A percentile compares a stretch with the other conserved stretches of the same genome.
Evolutionary conservation across 345 rosid genomes (phyloP).

Genomic region (Eucalyptus marginata): DNA sequence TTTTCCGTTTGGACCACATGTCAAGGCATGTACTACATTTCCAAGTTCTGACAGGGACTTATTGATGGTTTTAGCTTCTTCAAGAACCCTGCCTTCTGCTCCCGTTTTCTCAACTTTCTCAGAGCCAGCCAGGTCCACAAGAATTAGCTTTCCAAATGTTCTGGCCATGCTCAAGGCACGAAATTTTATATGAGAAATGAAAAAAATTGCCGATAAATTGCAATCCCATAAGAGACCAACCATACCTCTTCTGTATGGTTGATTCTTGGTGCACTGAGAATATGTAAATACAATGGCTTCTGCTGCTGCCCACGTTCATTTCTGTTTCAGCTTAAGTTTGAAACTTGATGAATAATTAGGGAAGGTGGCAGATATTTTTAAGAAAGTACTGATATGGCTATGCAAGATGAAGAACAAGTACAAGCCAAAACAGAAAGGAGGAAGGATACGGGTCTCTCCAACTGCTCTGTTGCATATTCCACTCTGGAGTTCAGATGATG

Average conservation of each 20-base stretch:
- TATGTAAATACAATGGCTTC: slow-evolving; percentile 39
- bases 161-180: too few species aligned
- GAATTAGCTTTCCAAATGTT: too few species aligned
- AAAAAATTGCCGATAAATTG: too few species aligned
- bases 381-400: background rate
- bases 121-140: too few species aligned
- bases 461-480: slow-evolving; percentile 81
- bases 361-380: background rate
- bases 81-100: slow-evolving; percentile 89
- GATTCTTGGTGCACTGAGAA: too few species aligned
- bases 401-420: background rate
- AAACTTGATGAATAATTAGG: background rate
- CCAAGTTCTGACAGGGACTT: slow-evolving; percentile 90
- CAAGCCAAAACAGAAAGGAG: background rate
- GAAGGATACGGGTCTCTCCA: slow-evolving; percentile 91
- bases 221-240: too few species aligned
- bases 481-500: slow-evolving; percentile 28
- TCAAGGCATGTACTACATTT: slow-evolving; percentile 78
- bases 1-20: slow-evolving; percentile 55
- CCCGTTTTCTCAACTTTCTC: slow-evolving; percentile 58
- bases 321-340: slow-evolving; percentile 31
- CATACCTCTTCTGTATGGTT: too few species aligned
- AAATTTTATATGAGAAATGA: too few species aligned
- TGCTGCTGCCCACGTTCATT: slow-evolving; percentile 88
- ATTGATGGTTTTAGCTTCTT: slow-evolving; percentile 90